A percentile compares a stretch with the other conserved stretches of the same genome.
Conservation (phyloP, 2,329 filamentous ascomycete species). For the Fusarium equiseti region DNA sequence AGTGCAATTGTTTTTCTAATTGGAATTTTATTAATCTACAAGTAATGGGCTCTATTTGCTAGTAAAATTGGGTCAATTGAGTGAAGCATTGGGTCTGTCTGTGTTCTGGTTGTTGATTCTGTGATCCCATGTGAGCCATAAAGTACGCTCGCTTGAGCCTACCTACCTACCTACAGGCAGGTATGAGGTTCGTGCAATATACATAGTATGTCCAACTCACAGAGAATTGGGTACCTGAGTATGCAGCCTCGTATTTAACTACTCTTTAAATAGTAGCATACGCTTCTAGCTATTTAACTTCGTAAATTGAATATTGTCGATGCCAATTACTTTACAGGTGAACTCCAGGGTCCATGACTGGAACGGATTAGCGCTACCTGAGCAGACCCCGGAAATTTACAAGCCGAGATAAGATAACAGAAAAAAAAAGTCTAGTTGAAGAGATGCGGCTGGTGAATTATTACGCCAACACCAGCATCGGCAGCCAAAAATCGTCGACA, state of each 20-base stretch:
- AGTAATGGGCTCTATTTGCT: background rate
- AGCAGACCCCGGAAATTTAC: conserved; percentile 51
- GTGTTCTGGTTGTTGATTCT: background rate
- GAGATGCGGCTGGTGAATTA: conserved; percentile 47
- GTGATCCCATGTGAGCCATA: background rate
- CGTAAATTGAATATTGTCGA: background rate
- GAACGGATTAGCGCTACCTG: conserved; percentile 23
- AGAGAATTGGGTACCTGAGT: background rate
- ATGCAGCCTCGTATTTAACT: background rate
- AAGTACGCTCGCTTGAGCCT: background rate
- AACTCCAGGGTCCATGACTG: conserved; percentile 14
- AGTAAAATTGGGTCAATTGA: background rate
- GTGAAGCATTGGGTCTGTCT: background rate
- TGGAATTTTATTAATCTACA: background rate
- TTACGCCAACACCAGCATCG: conserved; percentile 45
- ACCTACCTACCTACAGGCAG: background rate
- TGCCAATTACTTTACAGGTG: conserved; percentile 9
- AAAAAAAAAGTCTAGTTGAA: conserved; percentile 54
- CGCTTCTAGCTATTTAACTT: background rate
- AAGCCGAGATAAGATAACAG: conserved; percentile 49
- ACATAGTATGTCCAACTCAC: background rate
- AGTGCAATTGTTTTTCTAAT: background rate
- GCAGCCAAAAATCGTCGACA: conserved; percentile 46
- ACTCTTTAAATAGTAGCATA: background rate
- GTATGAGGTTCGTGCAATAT: background rate